phyloP scores from a whole-genome alignment of 176 grass and related monocot species.

The Elymus sibiricus region DNA sequence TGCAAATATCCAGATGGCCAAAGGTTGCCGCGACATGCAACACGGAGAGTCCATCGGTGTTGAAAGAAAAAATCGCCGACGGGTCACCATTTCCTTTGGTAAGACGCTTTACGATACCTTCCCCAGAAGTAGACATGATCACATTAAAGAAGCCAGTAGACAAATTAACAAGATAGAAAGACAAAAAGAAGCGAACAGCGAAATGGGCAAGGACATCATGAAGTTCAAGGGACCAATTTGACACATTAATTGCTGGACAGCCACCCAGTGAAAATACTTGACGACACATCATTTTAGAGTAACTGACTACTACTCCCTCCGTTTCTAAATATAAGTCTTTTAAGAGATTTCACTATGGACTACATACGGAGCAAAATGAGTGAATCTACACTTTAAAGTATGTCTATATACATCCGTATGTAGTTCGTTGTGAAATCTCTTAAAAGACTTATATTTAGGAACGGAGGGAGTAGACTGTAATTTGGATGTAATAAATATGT shows the following conservation, averaged over 20 bases:
- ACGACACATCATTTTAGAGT: background rate
- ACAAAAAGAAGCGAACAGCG: background rate
- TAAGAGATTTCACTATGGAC: too few species aligned
- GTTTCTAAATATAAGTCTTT: too few species aligned
- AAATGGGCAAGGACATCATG: background rate
- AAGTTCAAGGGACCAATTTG: background rate
- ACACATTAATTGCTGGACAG: background rate
- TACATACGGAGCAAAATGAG: too few species aligned
- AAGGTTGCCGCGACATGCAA: background rate
- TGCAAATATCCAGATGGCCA: conserved; percentile 33
- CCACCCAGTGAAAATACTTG: background rate
- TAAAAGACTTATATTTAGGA: too few species aligned
- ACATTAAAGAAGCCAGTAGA: background rate
- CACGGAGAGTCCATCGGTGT: background rate
- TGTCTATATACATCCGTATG: too few species aligned
- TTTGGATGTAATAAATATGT: too few species aligned
- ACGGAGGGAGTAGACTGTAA: background rate
- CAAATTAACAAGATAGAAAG: background rate
- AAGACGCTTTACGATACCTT: conserved; percentile 1
- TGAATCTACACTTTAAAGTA: too few species aligned
- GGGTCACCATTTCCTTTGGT: background rate
- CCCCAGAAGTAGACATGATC: background rate
- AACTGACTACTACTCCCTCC: too few species aligned
- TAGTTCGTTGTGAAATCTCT: too few species aligned
- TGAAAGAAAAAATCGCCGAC: background rate